Base-by-base conservation (phyloP, 2,329 filamentous ascomycete species). In the Cytospora chrysosperma region DNA sequence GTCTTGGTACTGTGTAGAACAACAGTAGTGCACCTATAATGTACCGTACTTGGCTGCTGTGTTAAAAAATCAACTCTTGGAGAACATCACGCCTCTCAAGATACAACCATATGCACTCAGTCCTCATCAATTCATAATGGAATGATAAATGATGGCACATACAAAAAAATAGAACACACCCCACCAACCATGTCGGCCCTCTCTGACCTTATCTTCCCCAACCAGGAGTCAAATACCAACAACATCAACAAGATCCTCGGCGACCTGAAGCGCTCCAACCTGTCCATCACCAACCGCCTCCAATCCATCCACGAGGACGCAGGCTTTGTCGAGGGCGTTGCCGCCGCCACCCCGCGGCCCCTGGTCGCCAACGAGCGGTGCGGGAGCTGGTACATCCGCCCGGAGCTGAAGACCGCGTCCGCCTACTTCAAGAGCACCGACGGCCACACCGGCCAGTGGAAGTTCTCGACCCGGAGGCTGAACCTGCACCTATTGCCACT, bases 341-440 rank as follows among this genome's bases (percentile, higher is more conserved):
- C 85, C 1, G 73, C 75, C 1, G 79, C 82, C 32, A 61, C 60
- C 17, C 3, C 24, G 27, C 79, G 94, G 1, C 92, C 93, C 0
- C 79, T 98, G 1, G 81, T 98, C 17, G 93, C 94, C 32, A 99
- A 99, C 73, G 93, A 98, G 79, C 85, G 95, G 65, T 98, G 95
- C 74, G 95, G 95, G 0, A 94, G 91, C 76, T 99, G 95, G 95
- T 98, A 98, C 74, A 90, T 98, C 28, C 77, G 81, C 37, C 88
- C 88, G 0, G 75, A 75, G 9, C 71, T 72, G 28, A 95, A 94
- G 75, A 77, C 73, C 1, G 90, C 85, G 34, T 93, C 90, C 68
- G 91, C 90, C 34, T 99, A 98, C 77, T 99, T 98, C 78, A 99
- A 99, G 81, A 96, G 92, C 76, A 99, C 95, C 2, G 95, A 99